These are phyloP conservation scores for Phytophthora capsici DNA, from an alignment of 352 stramenopile species.

Conservation along the genomic window DNA sequence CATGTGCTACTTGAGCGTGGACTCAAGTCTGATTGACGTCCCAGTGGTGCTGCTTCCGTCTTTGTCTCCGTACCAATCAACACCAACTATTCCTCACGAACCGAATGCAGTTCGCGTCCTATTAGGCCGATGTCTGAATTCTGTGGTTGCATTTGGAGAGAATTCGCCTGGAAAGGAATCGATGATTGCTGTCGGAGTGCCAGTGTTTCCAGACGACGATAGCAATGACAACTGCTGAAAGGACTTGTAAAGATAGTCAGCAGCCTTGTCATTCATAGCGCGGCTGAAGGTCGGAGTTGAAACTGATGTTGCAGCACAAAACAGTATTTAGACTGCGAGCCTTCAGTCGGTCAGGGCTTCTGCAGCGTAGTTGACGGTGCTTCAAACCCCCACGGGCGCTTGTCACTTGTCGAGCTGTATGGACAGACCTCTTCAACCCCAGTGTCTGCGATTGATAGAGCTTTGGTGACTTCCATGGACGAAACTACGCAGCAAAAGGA, in stretches of 20 bases:
- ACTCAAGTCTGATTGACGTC: not conserved
- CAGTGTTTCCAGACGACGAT: conserved; percentile 26
- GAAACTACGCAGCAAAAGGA: conserved; percentile 2
- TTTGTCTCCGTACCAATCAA: conserved; percentile 27
- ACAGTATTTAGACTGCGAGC: conserved; percentile 20
- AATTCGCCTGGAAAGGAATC: not conserved
- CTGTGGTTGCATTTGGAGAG: conserved; percentile 14
- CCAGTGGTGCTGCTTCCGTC: conserved; percentile 36
- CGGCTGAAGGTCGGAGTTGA: conserved; percentile 19
- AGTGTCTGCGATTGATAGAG: conserved; percentile 1
- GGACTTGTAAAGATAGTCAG: conserved; percentile 8
- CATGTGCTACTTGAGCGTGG: conserved; percentile 23
- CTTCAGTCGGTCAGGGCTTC: conserved; percentile 3
- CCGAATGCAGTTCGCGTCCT: not conserved
- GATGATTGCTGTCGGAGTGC: conserved; percentile 17
- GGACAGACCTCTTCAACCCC: conserved; percentile 4
- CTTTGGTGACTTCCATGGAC: conserved; percentile 12
- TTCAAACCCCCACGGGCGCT: not conserved
- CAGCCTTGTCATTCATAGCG: conserved; percentile 14
- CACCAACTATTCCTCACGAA: conserved; percentile 2
- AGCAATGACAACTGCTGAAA: conserved; percentile 2
- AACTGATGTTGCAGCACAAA: conserved; percentile 28
- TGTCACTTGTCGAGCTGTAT: conserved; percentile 26
- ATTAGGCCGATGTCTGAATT: conserved; percentile 25
- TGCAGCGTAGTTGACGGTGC: conserved; percentile 5